phyloP scores from a whole-genome alignment of 1,284 basidiomycete genomes.

The Trichosporon sp. region DNA sequence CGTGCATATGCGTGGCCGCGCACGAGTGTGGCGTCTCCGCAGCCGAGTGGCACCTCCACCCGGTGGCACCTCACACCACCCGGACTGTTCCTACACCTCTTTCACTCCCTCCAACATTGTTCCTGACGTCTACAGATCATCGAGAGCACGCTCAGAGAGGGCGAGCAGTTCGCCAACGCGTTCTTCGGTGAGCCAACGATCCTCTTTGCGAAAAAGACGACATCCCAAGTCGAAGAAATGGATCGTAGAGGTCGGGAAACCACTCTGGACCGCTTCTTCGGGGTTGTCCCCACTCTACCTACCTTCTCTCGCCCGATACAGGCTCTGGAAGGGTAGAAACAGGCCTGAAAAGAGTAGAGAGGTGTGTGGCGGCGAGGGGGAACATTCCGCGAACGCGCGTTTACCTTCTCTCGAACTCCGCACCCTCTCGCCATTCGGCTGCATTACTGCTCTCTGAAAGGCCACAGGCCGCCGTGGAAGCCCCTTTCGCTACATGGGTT shows the following conservation, averaged over 20 bases:
- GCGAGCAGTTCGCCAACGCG: constrained; percentile 98
- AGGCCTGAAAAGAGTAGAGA: not conserved
- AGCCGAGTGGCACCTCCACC: not conserved
- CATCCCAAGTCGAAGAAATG: not conserved
- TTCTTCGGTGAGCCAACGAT: constrained; percentile 50
- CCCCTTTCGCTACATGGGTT: no score
- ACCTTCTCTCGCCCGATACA: not conserved
- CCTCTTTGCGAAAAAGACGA: constrained; percentile 54
- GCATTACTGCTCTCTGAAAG: no score
- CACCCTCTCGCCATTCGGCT: not conserved
- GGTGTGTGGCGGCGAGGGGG: not conserved
- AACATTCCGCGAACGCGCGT: not conserved
- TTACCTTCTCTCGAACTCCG: not conserved
- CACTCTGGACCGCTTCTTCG: not conserved
- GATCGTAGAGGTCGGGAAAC: not conserved
- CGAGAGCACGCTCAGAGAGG: constrained; percentile 94
- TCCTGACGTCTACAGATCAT: constrained; percentile 61
- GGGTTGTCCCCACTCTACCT: not conserved
- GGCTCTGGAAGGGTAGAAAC: not conserved
- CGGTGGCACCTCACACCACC: not conserved
- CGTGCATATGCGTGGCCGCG: not conserved
- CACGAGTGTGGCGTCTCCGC: not conserved
- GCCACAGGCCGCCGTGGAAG: no score
- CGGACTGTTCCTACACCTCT: not conserved
- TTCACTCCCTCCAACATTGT: not conserved